Evolutionary conservation across 164 flowering plant species (phyloP).

Genomic region (Magnolia kwangsiensis): DNA sequence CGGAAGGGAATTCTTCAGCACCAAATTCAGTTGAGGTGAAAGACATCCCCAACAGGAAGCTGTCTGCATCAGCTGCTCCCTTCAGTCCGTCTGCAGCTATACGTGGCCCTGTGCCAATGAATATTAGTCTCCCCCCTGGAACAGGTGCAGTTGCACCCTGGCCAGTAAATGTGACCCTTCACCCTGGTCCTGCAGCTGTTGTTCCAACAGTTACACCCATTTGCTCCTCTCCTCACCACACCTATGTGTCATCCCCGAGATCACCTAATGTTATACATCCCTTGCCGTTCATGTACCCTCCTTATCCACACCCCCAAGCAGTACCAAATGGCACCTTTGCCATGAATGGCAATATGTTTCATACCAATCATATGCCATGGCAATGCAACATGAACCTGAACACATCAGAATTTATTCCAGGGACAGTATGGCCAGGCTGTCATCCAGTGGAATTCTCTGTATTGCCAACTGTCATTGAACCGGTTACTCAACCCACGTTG

Average conservation of each 20-base stretch:
- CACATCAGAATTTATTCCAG: slow-evolving; percentile 59
- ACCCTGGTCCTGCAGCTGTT: slow-evolving; percentile 53
- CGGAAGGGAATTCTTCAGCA: not conserved
- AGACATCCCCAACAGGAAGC: slow-evolving; percentile 61
- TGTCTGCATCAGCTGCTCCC: slow-evolving; percentile 96
- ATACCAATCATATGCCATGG: slow-evolving; percentile 76
- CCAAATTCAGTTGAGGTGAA: slow-evolving; percentile 33
- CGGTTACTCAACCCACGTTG: slow-evolving; percentile 35
- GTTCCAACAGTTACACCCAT: slow-evolving; percentile 51
- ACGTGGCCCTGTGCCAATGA: slow-evolving; percentile 59
- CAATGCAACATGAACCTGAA: slow-evolving; percentile 61
- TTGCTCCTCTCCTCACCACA: slow-evolving; percentile 76
- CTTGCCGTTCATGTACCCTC: slow-evolving; percentile 74
- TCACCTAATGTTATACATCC: slow-evolving; percentile 82
- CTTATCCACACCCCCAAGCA: slow-evolving; percentile 63
- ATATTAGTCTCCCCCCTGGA: slow-evolving; percentile 55
- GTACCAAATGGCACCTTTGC: slow-evolving; percentile 55
- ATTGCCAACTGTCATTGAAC: slow-evolving; percentile 53
- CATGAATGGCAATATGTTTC: slow-evolving; percentile 48
- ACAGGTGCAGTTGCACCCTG: slow-evolving; percentile 66
- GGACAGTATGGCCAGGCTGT: slow-evolving; percentile 73
- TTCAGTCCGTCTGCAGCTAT: slow-evolving; percentile 66
- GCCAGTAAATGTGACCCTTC: slow-evolving; percentile 81
- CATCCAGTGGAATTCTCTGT: slow-evolving; percentile 66
- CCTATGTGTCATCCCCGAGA: slow-evolving; percentile 80